Percentiles rank a stretch among this genome's conserved stretches.
Evolutionary conservation across 2,329 filamentous ascomycete species (phyloP).

Genomic region (Stagonosporopsis cucurbitacearum): DNA sequence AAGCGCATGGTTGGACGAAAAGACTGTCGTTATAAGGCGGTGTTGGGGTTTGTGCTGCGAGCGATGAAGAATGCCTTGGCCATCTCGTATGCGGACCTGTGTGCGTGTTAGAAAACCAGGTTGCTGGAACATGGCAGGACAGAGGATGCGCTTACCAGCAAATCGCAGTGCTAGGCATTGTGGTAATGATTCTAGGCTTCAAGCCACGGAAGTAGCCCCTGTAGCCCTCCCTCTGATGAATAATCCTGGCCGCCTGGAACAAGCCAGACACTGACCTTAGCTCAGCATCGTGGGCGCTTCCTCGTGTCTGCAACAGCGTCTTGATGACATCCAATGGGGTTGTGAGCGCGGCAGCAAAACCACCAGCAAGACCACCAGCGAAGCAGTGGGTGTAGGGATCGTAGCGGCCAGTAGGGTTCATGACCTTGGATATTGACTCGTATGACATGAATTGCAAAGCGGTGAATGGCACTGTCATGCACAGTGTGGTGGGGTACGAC

Average conservation of each 20-base stretch:
- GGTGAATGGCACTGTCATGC: conserved; percentile 98
- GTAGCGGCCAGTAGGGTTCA: conserved; percentile 86
- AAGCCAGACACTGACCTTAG: conserved; percentile 86
- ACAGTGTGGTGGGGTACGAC: conserved; percentile 95
- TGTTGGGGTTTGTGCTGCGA: conserved; percentile 41
- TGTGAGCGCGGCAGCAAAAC: conserved; percentile 89
- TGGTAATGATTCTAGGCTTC: conserved; percentile 88
- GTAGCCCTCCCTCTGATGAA: conserved; percentile 83
- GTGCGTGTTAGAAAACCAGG: conserved; percentile 16
- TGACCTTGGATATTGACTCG: conserved; percentile 90
- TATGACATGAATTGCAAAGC: conserved; percentile 97
- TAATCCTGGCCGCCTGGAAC: conserved; percentile 76
- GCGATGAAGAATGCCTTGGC: conserved; percentile 71
- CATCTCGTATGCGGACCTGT: conserved; percentile 71
- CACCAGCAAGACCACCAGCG: conserved; percentile 90
- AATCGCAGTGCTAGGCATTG: conserved; percentile 99
- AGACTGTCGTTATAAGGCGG: conserved; percentile 26
- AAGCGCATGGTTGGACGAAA: conserved; percentile 5
- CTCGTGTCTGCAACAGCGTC: conserved; percentile 93
- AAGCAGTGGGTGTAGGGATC: conserved; percentile 93
- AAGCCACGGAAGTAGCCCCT: conserved; percentile 92
- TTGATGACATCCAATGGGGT: conserved; percentile 99
- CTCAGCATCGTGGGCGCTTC: conserved; percentile 79
- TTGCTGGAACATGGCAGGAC: background rate
- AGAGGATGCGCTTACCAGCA: conserved; percentile 74